Evolutionary conservation across 1,139 yeast genomes (phyloP).

Genomic region (Taphrina flavorubra): DNA sequence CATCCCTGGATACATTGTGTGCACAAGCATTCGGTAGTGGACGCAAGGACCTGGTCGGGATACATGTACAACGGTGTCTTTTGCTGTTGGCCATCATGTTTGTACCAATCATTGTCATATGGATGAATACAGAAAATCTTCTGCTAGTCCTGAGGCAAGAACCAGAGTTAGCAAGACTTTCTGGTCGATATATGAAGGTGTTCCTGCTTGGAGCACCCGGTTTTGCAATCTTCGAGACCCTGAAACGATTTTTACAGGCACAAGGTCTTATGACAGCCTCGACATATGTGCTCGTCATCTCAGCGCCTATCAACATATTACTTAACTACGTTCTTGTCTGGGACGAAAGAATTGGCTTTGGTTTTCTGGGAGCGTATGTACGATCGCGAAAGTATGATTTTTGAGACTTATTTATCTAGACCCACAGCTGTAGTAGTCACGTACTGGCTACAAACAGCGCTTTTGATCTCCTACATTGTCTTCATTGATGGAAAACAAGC

Average conservation of each 20-base stretch:
- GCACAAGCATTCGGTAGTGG: constrained; percentile 66
- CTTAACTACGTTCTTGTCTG: constrained; percentile 78
- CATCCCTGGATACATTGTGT: constrained; percentile 84
- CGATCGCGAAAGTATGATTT: background rate
- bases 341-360: constrained; percentile 65
- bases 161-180: constrained; percentile 62
- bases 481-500: constrained; percentile 69
- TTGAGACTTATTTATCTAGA: background rate
- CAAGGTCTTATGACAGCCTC: constrained; percentile 93
- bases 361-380: constrained; percentile 62
- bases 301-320: constrained; percentile 78
- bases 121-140: constrained; percentile 60
- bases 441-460: constrained; percentile 65
- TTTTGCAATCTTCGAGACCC: constrained; percentile 77
- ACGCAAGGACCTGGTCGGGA: constrained; percentile 61
- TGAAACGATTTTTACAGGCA: constrained; percentile 81
- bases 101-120: constrained; percentile 58
- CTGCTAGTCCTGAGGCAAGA: constrained; percentile 38
- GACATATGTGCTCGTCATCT: constrained; percentile 71
- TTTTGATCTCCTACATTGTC: constrained; percentile 60
- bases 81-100: constrained; percentile 48
- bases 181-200: constrained; percentile 68
- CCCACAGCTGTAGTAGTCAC: constrained; percentile 68
- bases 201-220: constrained; percentile 80
- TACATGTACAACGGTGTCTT: constrained; percentile 61